phyloP scores from a whole-genome alignment of 148 eudicot species.

The Rheum nobile region DNA sequence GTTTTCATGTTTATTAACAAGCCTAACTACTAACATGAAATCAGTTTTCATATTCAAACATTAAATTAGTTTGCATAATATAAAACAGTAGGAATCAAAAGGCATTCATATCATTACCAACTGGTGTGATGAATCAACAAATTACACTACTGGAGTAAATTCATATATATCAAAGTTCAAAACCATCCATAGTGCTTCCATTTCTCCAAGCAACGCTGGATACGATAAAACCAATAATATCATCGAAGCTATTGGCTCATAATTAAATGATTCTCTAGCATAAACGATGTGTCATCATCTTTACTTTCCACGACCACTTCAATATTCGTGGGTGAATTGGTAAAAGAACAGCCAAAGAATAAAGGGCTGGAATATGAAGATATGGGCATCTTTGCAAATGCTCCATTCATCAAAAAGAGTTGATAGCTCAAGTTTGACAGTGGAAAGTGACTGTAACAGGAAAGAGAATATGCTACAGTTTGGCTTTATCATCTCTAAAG shows the following conservation, averaged over 20 bases:
- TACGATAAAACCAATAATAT: background rate
- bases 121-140: background rate
- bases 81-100: background rate
- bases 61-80: background rate
- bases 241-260: background rate
- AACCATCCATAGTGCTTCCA: background rate
- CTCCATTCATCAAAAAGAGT: background rate
- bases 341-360: background rate
- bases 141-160: background rate
- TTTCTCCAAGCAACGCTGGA: background rate
- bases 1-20: no score
- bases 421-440: background rate
- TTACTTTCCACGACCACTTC: background rate
- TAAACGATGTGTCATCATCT: background rate
- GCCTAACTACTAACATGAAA: no score
- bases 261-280: conserved; percentile 1
- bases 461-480: background rate
- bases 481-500: background rate
- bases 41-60: no score
- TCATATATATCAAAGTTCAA: background rate
- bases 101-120: background rate
- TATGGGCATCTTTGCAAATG: background rate
- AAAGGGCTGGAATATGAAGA: background rate
- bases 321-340: background rate
- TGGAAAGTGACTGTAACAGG: background rate